Evolutionary conservation across 2,329 filamentous ascomycete genomes (phyloP).

Genomic region (Penicillium sp.): DNA sequence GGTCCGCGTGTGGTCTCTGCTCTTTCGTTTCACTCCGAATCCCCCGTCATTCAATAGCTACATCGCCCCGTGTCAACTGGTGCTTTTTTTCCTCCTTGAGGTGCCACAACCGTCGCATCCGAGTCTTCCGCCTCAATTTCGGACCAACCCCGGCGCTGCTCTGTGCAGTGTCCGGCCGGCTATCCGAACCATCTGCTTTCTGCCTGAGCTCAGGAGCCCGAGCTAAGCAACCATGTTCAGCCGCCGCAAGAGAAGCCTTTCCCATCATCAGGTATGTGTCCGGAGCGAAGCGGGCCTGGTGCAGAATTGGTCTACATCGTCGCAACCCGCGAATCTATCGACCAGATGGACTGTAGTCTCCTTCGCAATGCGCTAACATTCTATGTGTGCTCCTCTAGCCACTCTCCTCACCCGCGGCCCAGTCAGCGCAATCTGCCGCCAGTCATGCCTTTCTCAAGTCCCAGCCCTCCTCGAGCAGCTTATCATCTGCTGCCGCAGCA

Average conservation of each 20-base stretch:
- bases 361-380: constrained; percentile 12
- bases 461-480: constrained; percentile 60
- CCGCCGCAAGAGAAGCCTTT: constrained; percentile 40
- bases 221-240: constrained; percentile 39
- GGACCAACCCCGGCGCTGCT: constrained; percentile 25
- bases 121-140: constrained; percentile 14
- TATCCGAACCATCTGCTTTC: constrained; percentile 8
- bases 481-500: constrained; percentile 83
- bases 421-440: constrained; percentile 75
- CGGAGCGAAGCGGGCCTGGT: too few relatives aligned
- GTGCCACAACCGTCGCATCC: constrained; percentile 8
- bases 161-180: constrained; percentile 23
- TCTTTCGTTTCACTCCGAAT: not conserved
- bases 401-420: constrained; percentile 61
- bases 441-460: constrained; percentile 74
- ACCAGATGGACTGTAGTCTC: constrained; percentile 5
- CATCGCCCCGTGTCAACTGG: constrained; percentile 2
- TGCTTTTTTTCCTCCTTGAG: constrained; percentile 6
- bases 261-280: constrained; percentile 42
- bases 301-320: too few relatives aligned
- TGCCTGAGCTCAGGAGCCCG: constrained; percentile 4
- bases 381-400: constrained; percentile 48
- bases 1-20: not conserved
- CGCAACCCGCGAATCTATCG: too few relatives aligned
- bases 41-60: not conserved